Evolutionary conservation across 768 basidiomycete genomes (phyloP).

Genomic region (Trametes cingulata): DNA sequence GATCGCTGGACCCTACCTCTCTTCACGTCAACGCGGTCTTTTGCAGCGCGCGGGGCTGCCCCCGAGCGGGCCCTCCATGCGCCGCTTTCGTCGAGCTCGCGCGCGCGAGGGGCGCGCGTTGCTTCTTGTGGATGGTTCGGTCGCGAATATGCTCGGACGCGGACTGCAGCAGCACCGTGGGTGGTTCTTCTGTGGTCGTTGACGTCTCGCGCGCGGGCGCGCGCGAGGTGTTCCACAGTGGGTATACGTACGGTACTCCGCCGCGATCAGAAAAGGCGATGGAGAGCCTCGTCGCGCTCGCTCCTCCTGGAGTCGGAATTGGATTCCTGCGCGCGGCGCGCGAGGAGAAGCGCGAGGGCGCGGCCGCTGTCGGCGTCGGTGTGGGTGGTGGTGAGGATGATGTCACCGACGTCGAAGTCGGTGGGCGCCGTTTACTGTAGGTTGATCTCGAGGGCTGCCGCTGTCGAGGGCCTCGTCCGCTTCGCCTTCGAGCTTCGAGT

Average conservation of each 20-base stretch:
- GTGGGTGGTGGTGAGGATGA: not conserved
- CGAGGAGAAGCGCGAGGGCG: constrained; percentile 1
- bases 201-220: not conserved
- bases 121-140: too few relatives aligned
- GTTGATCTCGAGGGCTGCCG: too few relatives aligned
- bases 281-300: not conserved
- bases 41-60: not conserved
- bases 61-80: not conserved
- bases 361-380: not conserved
- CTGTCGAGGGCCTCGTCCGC: not conserved
- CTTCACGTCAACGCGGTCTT: constrained; percentile 8
- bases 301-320: too few relatives aligned
- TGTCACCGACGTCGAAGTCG: constrained; percentile 3
- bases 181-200: not conserved
- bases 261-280: constrained; percentile 4
- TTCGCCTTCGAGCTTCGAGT: too few relatives aligned
- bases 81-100: not conserved
- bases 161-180: too few relatives aligned
- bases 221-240: too few relatives aligned
- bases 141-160: not conserved
- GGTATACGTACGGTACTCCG: not conserved
- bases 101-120: not conserved
- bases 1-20: constrained; percentile 7
- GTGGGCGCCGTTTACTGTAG: too few relatives aligned
- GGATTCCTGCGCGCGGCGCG: not conserved